Evolutionary conservation across 2,329 filamentous ascomycete species (phyloP).

Genomic region (Fusarium sp.): DNA sequence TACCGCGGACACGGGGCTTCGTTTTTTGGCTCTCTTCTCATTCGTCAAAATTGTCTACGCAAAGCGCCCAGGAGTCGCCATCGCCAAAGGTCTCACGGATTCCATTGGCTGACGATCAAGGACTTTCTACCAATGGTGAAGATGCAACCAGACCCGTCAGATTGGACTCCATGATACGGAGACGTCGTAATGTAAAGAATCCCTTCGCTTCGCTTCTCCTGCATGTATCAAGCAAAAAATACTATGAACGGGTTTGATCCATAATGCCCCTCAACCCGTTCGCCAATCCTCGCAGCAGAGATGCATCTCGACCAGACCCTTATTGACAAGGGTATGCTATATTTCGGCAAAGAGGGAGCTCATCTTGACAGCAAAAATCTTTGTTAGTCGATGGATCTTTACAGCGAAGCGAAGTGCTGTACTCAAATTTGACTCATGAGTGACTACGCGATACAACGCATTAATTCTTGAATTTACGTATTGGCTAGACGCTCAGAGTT

Average conservation of each 20-base stretch:
- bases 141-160: conserved; percentile 29
- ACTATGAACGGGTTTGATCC: conserved; percentile 26
- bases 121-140: conserved; percentile 43
- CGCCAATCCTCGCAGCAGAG: conserved; percentile 39
- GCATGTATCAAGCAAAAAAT: conserved; percentile 7
- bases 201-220: conserved; percentile 23
- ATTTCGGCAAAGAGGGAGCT: conserved; percentile 29
- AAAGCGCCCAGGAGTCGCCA: conserved; percentile 41
- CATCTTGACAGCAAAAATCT: conserved; percentile 4
- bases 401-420: conserved; percentile 1
- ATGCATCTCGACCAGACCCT: conserved; percentile 27
- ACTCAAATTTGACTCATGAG: conserved; percentile 4
- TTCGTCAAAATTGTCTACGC: conserved; percentile 36
- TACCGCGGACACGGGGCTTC: conserved; percentile 7
- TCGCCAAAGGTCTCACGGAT: conserved; percentile 16
- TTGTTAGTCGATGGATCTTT: conserved; percentile 13
- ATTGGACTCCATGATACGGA: conserved; percentile 29
- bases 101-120: conserved; percentile 34
- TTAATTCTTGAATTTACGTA: conserved; percentile 11
- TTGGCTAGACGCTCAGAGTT: conserved; percentile 22
- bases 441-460: conserved; percentile 17
- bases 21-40: conserved; percentile 14
- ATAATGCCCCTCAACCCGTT: conserved; percentile 38
- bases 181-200: not conserved
- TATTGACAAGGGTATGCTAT: conserved; percentile 40